Conservation (phyloP, 1,139 yeast species). For the Candida glucosophila region DNA sequence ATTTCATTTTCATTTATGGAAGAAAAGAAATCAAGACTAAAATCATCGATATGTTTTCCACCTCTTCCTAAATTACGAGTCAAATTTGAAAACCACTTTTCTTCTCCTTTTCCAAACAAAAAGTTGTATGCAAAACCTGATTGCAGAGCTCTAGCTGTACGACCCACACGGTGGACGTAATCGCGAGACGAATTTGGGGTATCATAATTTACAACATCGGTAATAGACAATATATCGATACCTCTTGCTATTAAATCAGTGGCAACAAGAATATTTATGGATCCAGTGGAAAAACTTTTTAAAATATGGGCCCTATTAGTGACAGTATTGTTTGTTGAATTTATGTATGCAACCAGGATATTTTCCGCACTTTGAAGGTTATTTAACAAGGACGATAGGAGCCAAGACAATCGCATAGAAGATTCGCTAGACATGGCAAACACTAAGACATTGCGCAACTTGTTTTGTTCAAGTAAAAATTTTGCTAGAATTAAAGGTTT, state of each 20-base stretch:
- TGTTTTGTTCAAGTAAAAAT: conserved; percentile 31
- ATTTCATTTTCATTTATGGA: conserved; percentile 19
- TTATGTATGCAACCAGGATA: conserved; percentile 25
- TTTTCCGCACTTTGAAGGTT: conserved; percentile 10
- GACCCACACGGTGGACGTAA: conserved; percentile 90
- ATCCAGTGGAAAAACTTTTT: conserved; percentile 44
- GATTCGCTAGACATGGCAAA: conserved; percentile 87
- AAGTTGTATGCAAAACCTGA: conserved; percentile 66
- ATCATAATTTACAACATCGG: conserved; percentile 82
- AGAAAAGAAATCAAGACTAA: conserved; percentile 14
- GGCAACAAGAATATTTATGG: conserved; percentile 56
- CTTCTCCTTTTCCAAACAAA: conserved; percentile 69
- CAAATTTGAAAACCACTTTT: conserved; percentile 51
- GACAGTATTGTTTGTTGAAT: conserved; percentile 43
- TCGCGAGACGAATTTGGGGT: conserved; percentile 84
- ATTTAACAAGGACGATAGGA: conserved; percentile 41
- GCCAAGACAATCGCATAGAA: conserved; percentile 61
- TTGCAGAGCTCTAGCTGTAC: conserved; percentile 90
- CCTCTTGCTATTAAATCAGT: conserved; percentile 96
- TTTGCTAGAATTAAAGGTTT: conserved; percentile 70
- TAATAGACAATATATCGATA: conserved; percentile 66
- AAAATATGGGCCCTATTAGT: conserved; percentile 38
- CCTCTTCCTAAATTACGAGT: conserved; percentile 35
- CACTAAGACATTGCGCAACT: conserved; percentile 39
- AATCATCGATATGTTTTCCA: conserved; percentile 13